A percentile compares a stretch with the other conserved stretches of the same genome.
These are phyloP conservation scores for Podila clonocystis DNA, from an alignment of 192 early-diverging fungal species.

Conservation along the genomic window DNA sequence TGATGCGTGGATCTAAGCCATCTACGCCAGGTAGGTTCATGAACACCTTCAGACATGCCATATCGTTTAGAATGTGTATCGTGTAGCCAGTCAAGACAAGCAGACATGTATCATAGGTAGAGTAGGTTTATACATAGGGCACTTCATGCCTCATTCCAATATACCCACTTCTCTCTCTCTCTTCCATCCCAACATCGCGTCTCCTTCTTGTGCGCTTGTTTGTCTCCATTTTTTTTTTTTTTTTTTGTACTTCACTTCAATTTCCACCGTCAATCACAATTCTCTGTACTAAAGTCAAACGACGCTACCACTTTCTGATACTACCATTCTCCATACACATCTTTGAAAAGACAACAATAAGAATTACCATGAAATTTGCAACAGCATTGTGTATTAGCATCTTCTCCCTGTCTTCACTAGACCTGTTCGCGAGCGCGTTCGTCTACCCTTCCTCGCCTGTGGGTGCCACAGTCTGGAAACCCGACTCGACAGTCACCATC, in stretches of 20 bases:
- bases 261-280: background rate
- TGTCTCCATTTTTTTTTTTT: background rate
- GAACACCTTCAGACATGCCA: no score
- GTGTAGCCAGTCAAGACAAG: no score
- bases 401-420: background rate
- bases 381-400: background rate
- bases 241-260: background rate
- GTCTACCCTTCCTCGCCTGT: slow-evolving; percentile 32
- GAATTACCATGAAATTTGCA: background rate
- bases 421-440: slow-evolving; percentile 8
- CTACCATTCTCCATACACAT: no score
- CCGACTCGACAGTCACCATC: slow-evolving; percentile 24
- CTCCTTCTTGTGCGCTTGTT: background rate
- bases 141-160: no score
- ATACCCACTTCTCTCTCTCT: background rate
- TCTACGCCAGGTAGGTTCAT: no score
- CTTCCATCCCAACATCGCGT: background rate
- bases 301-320: no score
- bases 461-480: slow-evolving; percentile 30
- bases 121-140: no score
- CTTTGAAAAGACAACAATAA: no score
- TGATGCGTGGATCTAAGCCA: no score
- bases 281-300: no score
- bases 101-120: no score
- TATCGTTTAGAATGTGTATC: no score